Percentiles rank a stretch among this genome's conserved stretches.
Conservation (phyloP, 352 stramenopile species). For the Phytophthora megakarya region DNA sequence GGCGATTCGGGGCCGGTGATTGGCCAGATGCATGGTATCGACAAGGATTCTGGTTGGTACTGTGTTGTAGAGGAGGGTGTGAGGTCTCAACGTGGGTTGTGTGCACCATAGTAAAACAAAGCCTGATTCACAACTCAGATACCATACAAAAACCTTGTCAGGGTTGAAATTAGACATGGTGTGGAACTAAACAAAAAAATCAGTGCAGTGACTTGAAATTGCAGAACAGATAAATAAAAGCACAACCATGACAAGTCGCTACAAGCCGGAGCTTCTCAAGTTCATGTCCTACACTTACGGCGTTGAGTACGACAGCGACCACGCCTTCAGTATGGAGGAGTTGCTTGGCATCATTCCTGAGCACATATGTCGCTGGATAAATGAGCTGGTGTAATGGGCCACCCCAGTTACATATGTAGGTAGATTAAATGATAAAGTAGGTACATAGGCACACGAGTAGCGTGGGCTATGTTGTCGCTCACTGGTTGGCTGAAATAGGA, state of each 20-base stretch:
- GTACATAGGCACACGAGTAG: too few relatives aligned
- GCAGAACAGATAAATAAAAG: too few relatives aligned
- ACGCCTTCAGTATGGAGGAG: not conserved
- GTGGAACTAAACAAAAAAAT: too few relatives aligned
- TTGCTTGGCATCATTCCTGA: not conserved
- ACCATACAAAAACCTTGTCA: too few relatives aligned
- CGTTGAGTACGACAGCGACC: not conserved
- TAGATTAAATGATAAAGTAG: too few relatives aligned
- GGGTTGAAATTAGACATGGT: too few relatives aligned
- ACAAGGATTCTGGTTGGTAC: not conserved
- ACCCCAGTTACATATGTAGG: too few relatives aligned
- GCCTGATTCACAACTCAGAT: not conserved
- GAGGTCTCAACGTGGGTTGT: too few relatives aligned
- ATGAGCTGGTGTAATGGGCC: too few relatives aligned
- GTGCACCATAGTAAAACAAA: not conserved
- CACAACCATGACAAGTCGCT: conserved; percentile 1
- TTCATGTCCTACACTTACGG: conserved; percentile 16
- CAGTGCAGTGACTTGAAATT: too few relatives aligned
- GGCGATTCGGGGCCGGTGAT: not conserved
- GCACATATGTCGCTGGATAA: conserved; percentile 12
- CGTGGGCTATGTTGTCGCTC: too few relatives aligned
- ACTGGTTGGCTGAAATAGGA: too few relatives aligned
- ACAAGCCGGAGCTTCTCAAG: conserved; percentile 4
- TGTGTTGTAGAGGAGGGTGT: not conserved
- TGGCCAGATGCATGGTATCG: not conserved